These are phyloP conservation scores for Agrocybe chaxingu DNA, from an alignment of 768 basidiomycete species.

Conservation along the genomic window DNA sequence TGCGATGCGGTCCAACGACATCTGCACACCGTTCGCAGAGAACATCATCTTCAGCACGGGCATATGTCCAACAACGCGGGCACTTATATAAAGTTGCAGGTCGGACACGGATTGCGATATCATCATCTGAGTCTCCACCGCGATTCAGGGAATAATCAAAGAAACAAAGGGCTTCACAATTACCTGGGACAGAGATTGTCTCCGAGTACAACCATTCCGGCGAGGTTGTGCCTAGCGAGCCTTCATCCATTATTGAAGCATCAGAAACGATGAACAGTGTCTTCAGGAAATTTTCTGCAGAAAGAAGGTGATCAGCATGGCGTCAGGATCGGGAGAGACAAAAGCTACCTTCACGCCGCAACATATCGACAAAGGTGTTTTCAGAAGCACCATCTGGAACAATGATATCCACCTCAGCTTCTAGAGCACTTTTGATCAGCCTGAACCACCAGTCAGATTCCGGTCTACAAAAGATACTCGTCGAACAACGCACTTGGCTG, in stretches of 20 bases:
- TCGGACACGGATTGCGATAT: slow-evolving; percentile 49
- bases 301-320: neutral
- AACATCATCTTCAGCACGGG: slow-evolving; percentile 42
- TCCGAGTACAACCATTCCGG: slow-evolving; percentile 49
- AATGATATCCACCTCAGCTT: slow-evolving; percentile 69
- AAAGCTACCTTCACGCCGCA: slow-evolving; percentile 41
- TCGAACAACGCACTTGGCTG: slow-evolving; percentile 55
- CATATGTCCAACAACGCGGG: slow-evolving; percentile 88
- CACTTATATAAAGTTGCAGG: slow-evolving; percentile 71
- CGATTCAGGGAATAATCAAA: slow-evolving; percentile 1
- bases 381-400: slow-evolving; percentile 35
- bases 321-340: neutral
- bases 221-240: slow-evolving; percentile 33
- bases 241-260: slow-evolving; percentile 48
- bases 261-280: slow-evolving; percentile 83
- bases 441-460: slow-evolving; percentile 31
- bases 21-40: slow-evolving; percentile 66
- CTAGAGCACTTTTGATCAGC: slow-evolving; percentile 69
- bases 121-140: slow-evolving; percentile 24
- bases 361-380: slow-evolving; percentile 25
- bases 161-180: neutral
- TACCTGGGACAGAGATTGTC: slow-evolving; percentile 44
- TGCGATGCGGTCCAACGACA: slow-evolving; percentile 9
- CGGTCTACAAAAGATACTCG: neutral
- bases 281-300: slow-evolving; percentile 59